Conservation (phyloP, 306 rosid genomes). For the Trifolium dubium region DNA sequence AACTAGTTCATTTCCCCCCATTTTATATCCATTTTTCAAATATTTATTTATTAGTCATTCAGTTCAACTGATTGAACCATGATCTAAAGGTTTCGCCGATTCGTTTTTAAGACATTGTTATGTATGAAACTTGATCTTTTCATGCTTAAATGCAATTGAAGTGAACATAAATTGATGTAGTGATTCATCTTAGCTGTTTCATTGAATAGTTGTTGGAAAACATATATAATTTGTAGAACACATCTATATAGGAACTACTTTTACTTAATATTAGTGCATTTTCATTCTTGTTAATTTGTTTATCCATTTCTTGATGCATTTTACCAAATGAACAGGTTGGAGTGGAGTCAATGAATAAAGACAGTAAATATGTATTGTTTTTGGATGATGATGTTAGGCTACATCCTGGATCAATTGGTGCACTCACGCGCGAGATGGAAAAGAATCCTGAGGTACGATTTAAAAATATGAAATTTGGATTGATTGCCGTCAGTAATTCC, state of each 20-base stretch:
- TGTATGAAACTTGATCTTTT: background rate
- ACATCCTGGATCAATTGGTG: conserved; percentile 97
- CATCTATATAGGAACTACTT: background rate
- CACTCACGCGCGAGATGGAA: conserved; percentile 84
- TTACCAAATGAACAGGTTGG: conserved; percentile 66
- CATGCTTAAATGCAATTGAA: background rate
- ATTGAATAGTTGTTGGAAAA: too few relatives aligned
- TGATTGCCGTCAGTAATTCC: background rate
- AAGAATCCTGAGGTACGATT: conserved; percentile 78
- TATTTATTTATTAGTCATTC: too few relatives aligned
- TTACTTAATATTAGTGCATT: background rate
- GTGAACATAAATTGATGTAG: background rate
- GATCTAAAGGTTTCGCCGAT: background rate
- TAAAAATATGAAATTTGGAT: background rate
- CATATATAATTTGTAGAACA: background rate
- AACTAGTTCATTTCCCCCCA: background rate
- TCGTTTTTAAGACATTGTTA: background rate
- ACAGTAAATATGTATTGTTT: conserved; percentile 82
- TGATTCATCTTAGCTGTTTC: background rate
- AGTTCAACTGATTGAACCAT: background rate
- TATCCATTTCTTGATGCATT: background rate
- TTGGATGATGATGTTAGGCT: conserved; percentile 95
- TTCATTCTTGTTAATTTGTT: background rate
- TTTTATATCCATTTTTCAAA: background rate
- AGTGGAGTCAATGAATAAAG: conserved; percentile 88